A percentile compares a stretch with the other conserved stretches of the same genome.
These are phyloP conservation scores for Aspergillus luchuensis DNA, from an alignment of 2,329 filamentous ascomycete genomes.

Conservation along the genomic window DNA sequence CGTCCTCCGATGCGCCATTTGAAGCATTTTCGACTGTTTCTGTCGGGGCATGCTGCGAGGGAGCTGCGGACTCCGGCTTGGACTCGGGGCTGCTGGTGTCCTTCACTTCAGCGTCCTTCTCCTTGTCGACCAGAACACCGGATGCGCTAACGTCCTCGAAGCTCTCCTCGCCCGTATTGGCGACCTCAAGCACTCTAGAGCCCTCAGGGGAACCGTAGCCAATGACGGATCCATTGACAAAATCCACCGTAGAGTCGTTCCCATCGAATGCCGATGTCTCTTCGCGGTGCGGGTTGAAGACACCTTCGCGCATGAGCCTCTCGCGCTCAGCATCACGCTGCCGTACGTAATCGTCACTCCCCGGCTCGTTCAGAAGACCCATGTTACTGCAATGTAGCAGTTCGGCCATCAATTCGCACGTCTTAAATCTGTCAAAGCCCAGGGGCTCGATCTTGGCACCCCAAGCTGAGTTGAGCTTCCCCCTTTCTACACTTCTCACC, in stretches of 20 bases:
- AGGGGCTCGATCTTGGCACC: slow-evolving; percentile 88
- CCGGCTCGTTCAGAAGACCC: slow-evolving; percentile 88
- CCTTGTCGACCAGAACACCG: slow-evolving; percentile 72
- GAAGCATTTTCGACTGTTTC: slow-evolving; percentile 1
- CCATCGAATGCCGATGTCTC: slow-evolving; percentile 60
- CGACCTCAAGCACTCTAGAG: slow-evolving; percentile 71
- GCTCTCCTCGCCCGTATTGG: slow-evolving; percentile 82
- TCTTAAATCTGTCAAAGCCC: slow-evolving; percentile 98
- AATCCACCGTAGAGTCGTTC: slow-evolving; percentile 50
- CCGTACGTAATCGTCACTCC: slow-evolving; percentile 83
- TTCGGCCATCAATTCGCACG: slow-evolving; percentile 97
- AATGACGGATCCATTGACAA: slow-evolving; percentile 46
- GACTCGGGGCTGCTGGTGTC: slow-evolving; percentile 33
- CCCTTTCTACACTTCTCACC: slow-evolving; percentile 66
- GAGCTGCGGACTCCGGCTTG: slow-evolving; percentile 25
- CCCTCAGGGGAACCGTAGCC: slow-evolving; percentile 61
- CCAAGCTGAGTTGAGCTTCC: slow-evolving; percentile 81
- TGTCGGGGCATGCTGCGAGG: slow-evolving; percentile 16
- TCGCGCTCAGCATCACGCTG: slow-evolving; percentile 80
- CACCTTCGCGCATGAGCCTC: slow-evolving; percentile 73
- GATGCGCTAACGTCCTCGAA: slow-evolving; percentile 82
- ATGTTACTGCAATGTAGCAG: slow-evolving; percentile 98
- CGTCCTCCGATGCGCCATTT: slow-evolving; percentile 1
- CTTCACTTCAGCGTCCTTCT: slow-evolving; percentile 67
- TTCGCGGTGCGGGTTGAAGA: slow-evolving; percentile 55